These are phyloP conservation scores for Magnolia sinica DNA, from an alignment of 164 flowering plant species.

Conservation along the genomic window DNA sequence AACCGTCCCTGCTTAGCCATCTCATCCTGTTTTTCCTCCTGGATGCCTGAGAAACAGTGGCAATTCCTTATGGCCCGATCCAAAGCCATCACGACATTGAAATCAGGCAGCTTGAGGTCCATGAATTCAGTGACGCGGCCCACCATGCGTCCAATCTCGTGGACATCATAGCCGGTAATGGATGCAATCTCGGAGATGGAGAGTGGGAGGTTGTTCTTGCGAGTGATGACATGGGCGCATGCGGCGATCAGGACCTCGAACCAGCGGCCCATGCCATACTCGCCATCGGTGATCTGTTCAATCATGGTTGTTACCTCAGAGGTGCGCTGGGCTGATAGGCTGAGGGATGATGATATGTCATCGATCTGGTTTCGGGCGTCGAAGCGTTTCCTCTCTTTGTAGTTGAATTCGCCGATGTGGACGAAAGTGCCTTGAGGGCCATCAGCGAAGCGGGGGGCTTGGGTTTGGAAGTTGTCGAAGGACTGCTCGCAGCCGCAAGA, in stretches of 20 bases:
- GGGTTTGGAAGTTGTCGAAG: slow-evolving; percentile 43
- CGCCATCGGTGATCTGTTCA: slow-evolving; percentile 53
- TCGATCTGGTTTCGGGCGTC: slow-evolving; percentile 49
- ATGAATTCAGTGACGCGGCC: slow-evolving; percentile 52
- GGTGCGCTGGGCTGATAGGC: slow-evolving; percentile 24
- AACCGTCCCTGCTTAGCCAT: slow-evolving; percentile 70
- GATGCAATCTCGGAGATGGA: slow-evolving; percentile 50
- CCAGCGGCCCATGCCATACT: slow-evolving; percentile 72
- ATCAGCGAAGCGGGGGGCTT: slow-evolving; percentile 22
- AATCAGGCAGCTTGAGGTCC: slow-evolving; percentile 51
- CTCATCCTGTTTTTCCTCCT: slow-evolving; percentile 28
- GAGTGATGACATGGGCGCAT: slow-evolving; percentile 58
- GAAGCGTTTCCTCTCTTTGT: slow-evolving; percentile 53
- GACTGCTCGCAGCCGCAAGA: slow-evolving; percentile 52
- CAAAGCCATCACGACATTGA: slow-evolving; percentile 47
- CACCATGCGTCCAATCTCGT: slow-evolving; percentile 74
- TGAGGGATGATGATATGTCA: slow-evolving; percentile 29
- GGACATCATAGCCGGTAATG: slow-evolving; percentile 39
- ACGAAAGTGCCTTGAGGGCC: slow-evolving; percentile 58
- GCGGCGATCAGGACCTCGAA: slow-evolving; percentile 66
- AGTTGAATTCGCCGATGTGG: slow-evolving; percentile 32
- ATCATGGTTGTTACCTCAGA: slow-evolving; percentile 46
- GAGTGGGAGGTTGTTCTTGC: slow-evolving; percentile 34
- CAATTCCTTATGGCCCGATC: slow-evolving; percentile 35
- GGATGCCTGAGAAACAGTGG: slow-evolving; percentile 29